Percentiles rank a stretch among this genome's conserved stretches.
phyloP scores from a whole-genome alignment of 208 protist genomes.

The Trypanosoma boissoni region DNA sequence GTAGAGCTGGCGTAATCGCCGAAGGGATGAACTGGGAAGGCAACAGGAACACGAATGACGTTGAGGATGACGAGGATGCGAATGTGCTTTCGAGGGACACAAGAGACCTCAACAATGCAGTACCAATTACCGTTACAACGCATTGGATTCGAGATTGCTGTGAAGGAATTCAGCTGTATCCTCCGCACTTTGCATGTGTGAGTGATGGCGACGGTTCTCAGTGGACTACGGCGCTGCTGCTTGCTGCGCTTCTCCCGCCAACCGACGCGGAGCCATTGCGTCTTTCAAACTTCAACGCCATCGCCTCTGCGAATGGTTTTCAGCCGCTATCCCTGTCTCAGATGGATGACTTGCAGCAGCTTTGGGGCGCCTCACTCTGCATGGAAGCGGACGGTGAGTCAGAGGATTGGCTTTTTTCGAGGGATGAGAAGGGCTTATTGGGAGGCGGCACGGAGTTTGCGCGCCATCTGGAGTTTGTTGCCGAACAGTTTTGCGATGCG shows the following conservation, averaged over 20 bases:
- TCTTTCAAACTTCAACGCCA: constrained; percentile 17
- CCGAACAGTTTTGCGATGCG: constrained; percentile 20
- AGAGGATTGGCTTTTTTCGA: constrained; percentile 15
- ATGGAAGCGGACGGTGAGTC: constrained; percentile 9
- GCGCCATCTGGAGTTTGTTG: constrained; percentile 23
- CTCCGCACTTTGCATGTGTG: constrained; percentile 16
- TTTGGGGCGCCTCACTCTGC: constrained; percentile 18
- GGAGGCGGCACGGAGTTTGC: constrained; percentile 16
- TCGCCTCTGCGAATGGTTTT: constrained; percentile 21
- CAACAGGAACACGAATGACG: neutral
- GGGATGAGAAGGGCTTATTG: neutral
- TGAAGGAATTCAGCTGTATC: constrained; percentile 24
- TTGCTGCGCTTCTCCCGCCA: constrained; percentile 24
- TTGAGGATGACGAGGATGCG: too few species aligned
- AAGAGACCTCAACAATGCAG: too few species aligned
- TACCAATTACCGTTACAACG: constrained; percentile 17
- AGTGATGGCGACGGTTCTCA: constrained; percentile 15
- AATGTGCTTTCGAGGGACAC: too few species aligned
- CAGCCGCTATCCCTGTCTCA: neutral
- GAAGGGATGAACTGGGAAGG: neutral
- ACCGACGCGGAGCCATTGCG: constrained; percentile 18
- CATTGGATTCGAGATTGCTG: constrained; percentile 24
- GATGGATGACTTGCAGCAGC: constrained; percentile 9
- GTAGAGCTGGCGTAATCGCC: too few species aligned
- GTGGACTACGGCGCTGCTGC: constrained; percentile 20